phyloP scores from a whole-genome alignment of 306 rosid genomes.

The Dryas drummondii region DNA sequence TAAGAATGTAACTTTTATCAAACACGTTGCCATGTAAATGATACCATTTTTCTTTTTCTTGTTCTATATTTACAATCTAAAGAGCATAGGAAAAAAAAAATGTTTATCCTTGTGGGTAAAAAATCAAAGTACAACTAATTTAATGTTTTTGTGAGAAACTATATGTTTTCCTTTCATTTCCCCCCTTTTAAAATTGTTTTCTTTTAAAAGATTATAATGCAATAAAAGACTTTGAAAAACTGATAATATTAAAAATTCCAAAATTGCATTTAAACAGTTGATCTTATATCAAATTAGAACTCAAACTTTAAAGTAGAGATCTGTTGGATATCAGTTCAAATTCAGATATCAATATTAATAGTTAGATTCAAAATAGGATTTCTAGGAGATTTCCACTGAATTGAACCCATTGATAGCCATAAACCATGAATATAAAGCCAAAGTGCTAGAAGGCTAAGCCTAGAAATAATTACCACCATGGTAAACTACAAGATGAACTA shows the following conservation, averaged over 20 bases:
- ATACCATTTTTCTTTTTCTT: background rate
- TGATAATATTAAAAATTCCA: background rate
- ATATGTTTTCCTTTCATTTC: background rate
- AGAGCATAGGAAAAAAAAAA: background rate
- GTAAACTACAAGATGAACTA: slow-evolving; percentile 18
- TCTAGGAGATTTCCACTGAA: background rate
- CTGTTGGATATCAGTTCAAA: background rate
- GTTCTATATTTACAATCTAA: background rate
- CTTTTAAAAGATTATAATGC: background rate
- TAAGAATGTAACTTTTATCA: background rate
- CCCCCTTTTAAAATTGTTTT: background rate
- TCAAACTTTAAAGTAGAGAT: background rate
- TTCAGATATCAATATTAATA: background rate
- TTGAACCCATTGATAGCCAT: background rate
- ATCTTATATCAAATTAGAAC: background rate
- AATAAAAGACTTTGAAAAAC: background rate
- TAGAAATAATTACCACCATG: background rate
- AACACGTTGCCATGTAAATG: background rate
- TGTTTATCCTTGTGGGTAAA: background rate
- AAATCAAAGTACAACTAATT: background rate
- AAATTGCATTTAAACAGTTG: background rate
- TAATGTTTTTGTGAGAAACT: background rate
- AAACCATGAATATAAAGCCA: background rate
- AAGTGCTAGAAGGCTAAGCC: slow-evolving; percentile 1
- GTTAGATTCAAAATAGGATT: background rate